Evolutionary conservation across 192 early-diverging fungal species (phyloP), one percentile per base, ranked within the genome.

Genomic region (Ambispora gerdemannii): DNA sequence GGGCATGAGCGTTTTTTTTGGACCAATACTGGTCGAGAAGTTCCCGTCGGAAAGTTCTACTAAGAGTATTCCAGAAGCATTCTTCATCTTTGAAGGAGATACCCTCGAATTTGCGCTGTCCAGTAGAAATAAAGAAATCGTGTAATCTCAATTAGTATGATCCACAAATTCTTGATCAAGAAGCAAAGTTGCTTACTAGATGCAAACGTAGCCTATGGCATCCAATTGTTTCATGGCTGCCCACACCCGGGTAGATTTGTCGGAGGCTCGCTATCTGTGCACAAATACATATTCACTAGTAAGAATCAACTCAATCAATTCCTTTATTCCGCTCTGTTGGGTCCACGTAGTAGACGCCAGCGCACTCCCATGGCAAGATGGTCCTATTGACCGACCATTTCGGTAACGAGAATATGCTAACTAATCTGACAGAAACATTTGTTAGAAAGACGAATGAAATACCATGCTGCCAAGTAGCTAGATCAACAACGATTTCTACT

Each of bases 291-390:
- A 68, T 68, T 68, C 49, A 50, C 63, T 36, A 1, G 13, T 36
- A 27, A 27, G 27, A 65, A 65, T 65, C 30, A 25, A 36, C 34
- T 49, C n/a, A n/a, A n/a, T n/a, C n/a, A n/a, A n/a, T 27, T 36
- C 20, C 20, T 50, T 65, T 49, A 30, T 71, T 75, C 1, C 53
- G 63, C 67, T 70, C 22, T 24, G 43, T 53, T 70, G 58, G 74
- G 53, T 75, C 68, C 32, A 67, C 68, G 61, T 63, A 75, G 52
- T 75, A 75, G 22, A 75, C 74, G 19, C 28, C 11, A 33, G 30
- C 7, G 33, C 68, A 61, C 17, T 61, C 59, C 33, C 13, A 30
- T n/a, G 28, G 30, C 33, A 34, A 20, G 6, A 61, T 61, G 22
- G 59, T 34, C 2, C 59, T 61, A 30, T 61, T 61, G n/a, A 61